Evolutionary conservation across 2,329 filamentous ascomycete genomes (phyloP), one percentile per base, ranked within the genome.

Genomic region (Cephalotrichum gorgonifer): DNA sequence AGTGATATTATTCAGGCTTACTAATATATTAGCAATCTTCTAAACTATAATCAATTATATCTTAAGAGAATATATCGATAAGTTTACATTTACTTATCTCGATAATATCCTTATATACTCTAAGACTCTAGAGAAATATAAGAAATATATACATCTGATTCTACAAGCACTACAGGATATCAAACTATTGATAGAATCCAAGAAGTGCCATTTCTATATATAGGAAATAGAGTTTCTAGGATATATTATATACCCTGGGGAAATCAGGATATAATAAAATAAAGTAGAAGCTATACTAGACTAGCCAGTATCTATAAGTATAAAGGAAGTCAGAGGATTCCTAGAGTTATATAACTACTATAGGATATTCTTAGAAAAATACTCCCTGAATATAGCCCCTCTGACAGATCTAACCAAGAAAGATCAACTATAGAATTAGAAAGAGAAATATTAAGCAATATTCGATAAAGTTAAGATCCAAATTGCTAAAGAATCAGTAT

Each of bases 21-120:
- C 48, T 47, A 52, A 53, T 50, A 52, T 49, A 43, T 20, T 47
- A 48, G 51, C 45, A 39, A 54, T 22, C 1, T 52, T 51, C 38
- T 52, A 54, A 43, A 38, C 28, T 41, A 54, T 54, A 50, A 55
- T 53, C 43, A 52, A 55, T 43, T 48, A 50, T 43, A 30, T 47
- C 26, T 28, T 46, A 44, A 25, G 31, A 39, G 23, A 41, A 31
- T 42, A 49, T 38, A n/a, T 46, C 1, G 17, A 52, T 30, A 35
- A 41, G 26, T 50, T 52, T 43, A 53, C 50, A 52, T 54, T 52
- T 45, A 49, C 50, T 35, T 52, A 54, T 23, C 26, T 53, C 33
- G 46, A 53, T 53, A 54, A 52, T 54, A 54, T 55, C n/a, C 25
- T 52, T 38, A 51, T 54, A 28, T 53, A 45, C 41, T 50, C 38